phyloP scores from a whole-genome alignment of 2,329 filamentous ascomycete genomes.

The Cladosporium sp. region DNA sequence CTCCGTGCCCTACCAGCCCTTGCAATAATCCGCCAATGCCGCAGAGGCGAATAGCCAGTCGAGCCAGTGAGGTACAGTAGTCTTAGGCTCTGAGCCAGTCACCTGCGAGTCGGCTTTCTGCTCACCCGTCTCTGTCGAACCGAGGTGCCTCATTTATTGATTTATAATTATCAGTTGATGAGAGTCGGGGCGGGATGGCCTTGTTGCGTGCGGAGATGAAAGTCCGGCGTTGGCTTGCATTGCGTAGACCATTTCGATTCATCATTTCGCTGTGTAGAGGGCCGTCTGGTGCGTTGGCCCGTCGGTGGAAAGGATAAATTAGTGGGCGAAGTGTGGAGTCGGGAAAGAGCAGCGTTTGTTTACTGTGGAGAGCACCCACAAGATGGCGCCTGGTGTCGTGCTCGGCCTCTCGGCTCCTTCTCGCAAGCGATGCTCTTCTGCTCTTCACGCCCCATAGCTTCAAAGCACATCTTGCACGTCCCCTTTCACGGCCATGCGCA shows the following conservation, averaged over 20 bases:
- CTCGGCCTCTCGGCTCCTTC: conserved; percentile 9
- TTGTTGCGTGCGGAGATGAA: not conserved
- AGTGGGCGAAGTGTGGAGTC: not conserved
- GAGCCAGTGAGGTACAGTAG: not conserved
- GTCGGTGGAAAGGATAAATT: conserved; percentile 7
- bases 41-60: not conserved
- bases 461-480: not conserved
- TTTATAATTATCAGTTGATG: not conserved
- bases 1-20: not conserved
- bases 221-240: not conserved
- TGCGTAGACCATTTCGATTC: not conserved
- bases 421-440: not conserved
- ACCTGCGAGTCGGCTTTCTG: conserved; percentile 8
- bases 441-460: conserved; percentile 5
- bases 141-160: not conserved
- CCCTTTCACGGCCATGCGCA: not conserved
- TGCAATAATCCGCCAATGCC: conserved; percentile 1
- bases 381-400: not conserved
- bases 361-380: not conserved
- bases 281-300: not conserved
- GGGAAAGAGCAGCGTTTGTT: not conserved
- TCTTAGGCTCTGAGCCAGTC: not conserved
- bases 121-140: conserved; percentile 5
- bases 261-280: not conserved
- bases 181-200: not conserved